phyloP scores from a whole-genome alignment of 257 asterid species.

The Solanum okadae region DNA sequence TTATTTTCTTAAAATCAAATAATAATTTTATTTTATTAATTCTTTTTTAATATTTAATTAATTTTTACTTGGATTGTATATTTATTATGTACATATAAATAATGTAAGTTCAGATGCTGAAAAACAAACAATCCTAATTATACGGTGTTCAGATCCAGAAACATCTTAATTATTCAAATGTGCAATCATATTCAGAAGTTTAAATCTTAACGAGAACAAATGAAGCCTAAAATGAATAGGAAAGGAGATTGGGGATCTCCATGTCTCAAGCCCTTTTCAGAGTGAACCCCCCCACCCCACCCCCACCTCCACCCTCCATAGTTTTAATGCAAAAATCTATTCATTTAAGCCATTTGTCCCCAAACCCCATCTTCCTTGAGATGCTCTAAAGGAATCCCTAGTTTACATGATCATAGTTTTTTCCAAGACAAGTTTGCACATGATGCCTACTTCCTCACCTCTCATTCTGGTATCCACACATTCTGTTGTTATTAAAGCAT shows the following conservation, averaged over 20 bases:
- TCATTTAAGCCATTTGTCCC: not conserved
- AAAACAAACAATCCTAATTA: too few species aligned
- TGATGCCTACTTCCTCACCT: not conserved
- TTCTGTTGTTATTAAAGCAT: not conserved
- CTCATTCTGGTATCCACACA: not conserved
- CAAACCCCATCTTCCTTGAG: not conserved
- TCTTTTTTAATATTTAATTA: too few species aligned
- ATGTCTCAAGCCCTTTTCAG: not conserved
- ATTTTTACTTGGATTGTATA: too few species aligned
- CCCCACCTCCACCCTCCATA: not conserved
- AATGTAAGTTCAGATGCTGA: too few species aligned
- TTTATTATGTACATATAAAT: too few species aligned
- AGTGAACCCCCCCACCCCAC: not conserved
- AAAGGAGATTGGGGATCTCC: not conserved
- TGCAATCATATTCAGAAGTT: too few species aligned
- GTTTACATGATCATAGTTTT: not conserved
- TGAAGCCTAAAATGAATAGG: not conserved
- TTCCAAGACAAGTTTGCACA: not conserved
- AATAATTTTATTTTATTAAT: too few species aligned
- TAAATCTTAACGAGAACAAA: too few species aligned
- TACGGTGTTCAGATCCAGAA: too few species aligned
- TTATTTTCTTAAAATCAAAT: too few species aligned
- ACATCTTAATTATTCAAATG: too few species aligned
- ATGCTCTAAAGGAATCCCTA: not conserved
- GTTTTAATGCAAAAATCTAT: not conserved